These are phyloP conservation scores for Gossypium bickii DNA, from an alignment of 345 rosid genomes.

Conservation along the genomic window DNA sequence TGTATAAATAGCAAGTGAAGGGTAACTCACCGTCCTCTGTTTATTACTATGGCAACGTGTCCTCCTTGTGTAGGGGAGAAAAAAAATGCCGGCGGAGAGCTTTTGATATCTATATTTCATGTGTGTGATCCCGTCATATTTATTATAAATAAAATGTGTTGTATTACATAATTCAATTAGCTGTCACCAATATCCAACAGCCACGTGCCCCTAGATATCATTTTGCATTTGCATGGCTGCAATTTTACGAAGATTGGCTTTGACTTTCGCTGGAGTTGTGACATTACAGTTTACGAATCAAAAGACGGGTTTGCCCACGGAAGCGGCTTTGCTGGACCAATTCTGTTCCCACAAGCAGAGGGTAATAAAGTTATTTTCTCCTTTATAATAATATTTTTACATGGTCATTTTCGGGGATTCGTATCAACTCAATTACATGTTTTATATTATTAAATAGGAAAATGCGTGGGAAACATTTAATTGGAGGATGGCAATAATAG, in stretches of 20 bases:
- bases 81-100: conserved; percentile 26
- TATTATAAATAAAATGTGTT: not conserved
- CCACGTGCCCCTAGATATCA: conserved; percentile 35
- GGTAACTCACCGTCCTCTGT: conserved; percentile 77
- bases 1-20: conserved; percentile 35
- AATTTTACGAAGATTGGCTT: not conserved
- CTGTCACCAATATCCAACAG: conserved; percentile 43
- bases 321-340: not conserved
- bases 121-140: not conserved
- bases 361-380: not conserved
- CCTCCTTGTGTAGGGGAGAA: conserved; percentile 10
- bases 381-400: not conserved
- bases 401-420: not conserved
- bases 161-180: conserved; percentile 31
- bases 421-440: not conserved
- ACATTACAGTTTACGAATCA: not conserved
- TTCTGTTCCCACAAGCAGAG: not conserved
- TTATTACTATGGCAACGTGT: conserved; percentile 52
- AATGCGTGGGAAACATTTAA: conserved; percentile 24
- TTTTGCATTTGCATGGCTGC: conserved; percentile 13
- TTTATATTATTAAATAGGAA: not conserved
- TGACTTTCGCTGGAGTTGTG: not conserved
- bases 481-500: conserved; percentile 37
- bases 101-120: not conserved
- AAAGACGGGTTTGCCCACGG: conserved; percentile 6